Evolutionary conservation across 1,284 basidiomycete species (phyloP).

Genomic region (Cerrena zonata): DNA sequence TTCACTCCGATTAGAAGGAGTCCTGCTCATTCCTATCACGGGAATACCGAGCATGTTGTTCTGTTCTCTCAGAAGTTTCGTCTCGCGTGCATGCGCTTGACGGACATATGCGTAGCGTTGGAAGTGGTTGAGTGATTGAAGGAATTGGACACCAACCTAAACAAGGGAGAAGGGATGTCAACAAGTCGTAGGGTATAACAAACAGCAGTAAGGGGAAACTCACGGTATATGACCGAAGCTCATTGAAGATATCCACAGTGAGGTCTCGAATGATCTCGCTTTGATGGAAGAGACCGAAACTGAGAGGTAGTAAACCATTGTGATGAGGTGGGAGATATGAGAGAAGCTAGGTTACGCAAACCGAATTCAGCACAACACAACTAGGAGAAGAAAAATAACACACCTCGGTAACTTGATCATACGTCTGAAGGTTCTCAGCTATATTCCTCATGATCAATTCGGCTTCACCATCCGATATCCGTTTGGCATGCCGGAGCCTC

Average conservation of each 20-base stretch:
- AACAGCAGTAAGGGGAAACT: too few relatives aligned
- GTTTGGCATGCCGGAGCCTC: slow-evolving; percentile 58
- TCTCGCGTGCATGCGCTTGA: slow-evolving; percentile 60
- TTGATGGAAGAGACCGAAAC: slow-evolving; percentile 88
- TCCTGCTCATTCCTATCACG: slow-evolving; percentile 29
- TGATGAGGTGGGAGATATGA: slow-evolving; percentile 71
- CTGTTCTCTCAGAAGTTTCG: slow-evolving; percentile 34
- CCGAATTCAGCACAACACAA: too few relatives aligned
- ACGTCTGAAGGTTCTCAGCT: slow-evolving; percentile 61
- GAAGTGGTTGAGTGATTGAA: slow-evolving; percentile 85
- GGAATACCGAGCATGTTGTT: slow-evolving; percentile 35
- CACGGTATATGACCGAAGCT: slow-evolving; percentile 71
- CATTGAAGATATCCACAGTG: slow-evolving; percentile 79
- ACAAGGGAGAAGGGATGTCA: slow-evolving; percentile 8
- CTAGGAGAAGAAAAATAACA: slow-evolving; percentile 24
- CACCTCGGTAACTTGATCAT: slow-evolving; percentile 89
- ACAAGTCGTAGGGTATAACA: slow-evolving; percentile 5
- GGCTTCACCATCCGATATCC: slow-evolving; percentile 59
- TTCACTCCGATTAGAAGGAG: slow-evolving; percentile 46
- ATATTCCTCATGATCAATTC: slow-evolving; percentile 73
- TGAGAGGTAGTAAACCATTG: slow-evolving; percentile 80
- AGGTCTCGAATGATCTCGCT: slow-evolving; percentile 67
- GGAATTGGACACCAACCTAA: slow-evolving; percentile 80
- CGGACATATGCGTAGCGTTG: slow-evolving; percentile 83
- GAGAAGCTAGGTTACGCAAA: slow-evolving; percentile 79